phyloP scores from a whole-genome alignment of 2,329 filamentous ascomycete species.

The Penicillium sp. region DNA sequence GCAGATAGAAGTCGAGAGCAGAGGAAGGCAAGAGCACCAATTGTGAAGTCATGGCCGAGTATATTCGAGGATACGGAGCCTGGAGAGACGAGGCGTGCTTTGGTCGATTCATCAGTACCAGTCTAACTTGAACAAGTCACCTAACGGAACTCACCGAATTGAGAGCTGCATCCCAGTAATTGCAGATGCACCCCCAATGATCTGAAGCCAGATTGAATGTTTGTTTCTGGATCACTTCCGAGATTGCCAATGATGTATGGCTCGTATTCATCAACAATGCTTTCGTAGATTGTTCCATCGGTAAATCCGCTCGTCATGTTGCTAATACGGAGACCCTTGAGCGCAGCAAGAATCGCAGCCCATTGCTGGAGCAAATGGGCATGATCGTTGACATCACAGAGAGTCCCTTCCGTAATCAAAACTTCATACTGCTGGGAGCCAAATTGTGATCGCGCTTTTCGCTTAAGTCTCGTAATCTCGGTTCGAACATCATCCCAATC shows the following conservation, averaged over 20 bases:
- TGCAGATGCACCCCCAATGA: slow-evolving; percentile 33
- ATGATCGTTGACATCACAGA: slow-evolving; percentile 27
- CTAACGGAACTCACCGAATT: slow-evolving; percentile 36
- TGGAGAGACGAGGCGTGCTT: slow-evolving; percentile 43
- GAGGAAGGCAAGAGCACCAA: slow-evolving; percentile 55
- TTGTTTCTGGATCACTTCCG: background rate
- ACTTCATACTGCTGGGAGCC: slow-evolving; percentile 18
- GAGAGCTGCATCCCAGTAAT: slow-evolving; percentile 39
- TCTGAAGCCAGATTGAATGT: slow-evolving; percentile 1
- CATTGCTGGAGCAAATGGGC: slow-evolving; percentile 50
- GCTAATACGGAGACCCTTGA: slow-evolving; percentile 43
- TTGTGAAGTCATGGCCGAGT: slow-evolving; percentile 50
- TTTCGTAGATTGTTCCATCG: slow-evolving; percentile 49
- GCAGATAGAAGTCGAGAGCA: slow-evolving; percentile 53
- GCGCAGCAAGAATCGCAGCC: slow-evolving; percentile 48
- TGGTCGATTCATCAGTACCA: background rate
- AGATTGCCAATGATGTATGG: slow-evolving; percentile 31
- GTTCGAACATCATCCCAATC: slow-evolving; percentile 51
- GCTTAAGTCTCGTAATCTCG: slow-evolving; percentile 46
- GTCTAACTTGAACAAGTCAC: background rate
- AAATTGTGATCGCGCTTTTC: slow-evolving; percentile 17
- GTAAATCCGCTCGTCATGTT: slow-evolving; percentile 57
- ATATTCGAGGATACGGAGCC: slow-evolving; percentile 35
- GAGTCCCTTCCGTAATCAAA: slow-evolving; percentile 18
- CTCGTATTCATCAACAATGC: slow-evolving; percentile 55